Percentiles rank a stretch among this genome's conserved stretches.
Evolutionary conservation across 2,329 filamentous ascomycete genomes (phyloP).

Genomic region (Colletotrichum gigasporum): DNA sequence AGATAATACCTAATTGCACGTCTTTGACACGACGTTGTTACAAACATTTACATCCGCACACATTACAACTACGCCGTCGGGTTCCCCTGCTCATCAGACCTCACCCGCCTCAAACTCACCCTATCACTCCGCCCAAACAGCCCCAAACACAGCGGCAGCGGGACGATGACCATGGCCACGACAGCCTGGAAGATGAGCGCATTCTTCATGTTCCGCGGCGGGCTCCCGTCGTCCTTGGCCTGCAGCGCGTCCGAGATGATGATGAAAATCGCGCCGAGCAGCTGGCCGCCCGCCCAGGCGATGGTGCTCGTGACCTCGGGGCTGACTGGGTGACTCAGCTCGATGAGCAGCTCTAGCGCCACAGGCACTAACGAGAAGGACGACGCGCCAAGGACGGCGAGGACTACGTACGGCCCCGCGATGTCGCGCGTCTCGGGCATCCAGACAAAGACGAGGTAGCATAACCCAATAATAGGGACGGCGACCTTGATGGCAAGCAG

Average conservation of each 20-base stretch:
- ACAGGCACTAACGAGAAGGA: conserved; percentile 85
- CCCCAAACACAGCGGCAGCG: conserved; percentile 75
- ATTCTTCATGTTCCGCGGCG: conserved; percentile 77
- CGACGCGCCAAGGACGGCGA: conserved; percentile 80
- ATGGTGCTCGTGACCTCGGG: conserved; percentile 87
- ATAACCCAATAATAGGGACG: conserved; percentile 77
- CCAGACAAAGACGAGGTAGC: conserved; percentile 83
- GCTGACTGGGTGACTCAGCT: conserved; percentile 86
- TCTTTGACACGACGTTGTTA: too few species aligned
- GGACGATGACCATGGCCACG: conserved; percentile 70
- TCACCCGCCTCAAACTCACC: conserved; percentile 60
- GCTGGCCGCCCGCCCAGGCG: conserved; percentile 87
- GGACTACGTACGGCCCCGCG: conserved; percentile 77
- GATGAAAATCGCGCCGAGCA: conserved; percentile 87
- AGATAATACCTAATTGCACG: background rate
- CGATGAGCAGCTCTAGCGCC: conserved; percentile 85
- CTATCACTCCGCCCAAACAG: conserved; percentile 70
- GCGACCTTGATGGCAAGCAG: conserved; percentile 76
- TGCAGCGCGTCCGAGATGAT: conserved; percentile 82
- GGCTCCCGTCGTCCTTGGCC: conserved; percentile 58
- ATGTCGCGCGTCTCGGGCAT: conserved; percentile 67
- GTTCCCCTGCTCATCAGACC: conserved; percentile 45
- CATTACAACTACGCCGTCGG: background rate
- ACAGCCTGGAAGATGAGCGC: conserved; percentile 84
- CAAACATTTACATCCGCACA: background rate